Evolutionary conservation across 768 basidiomycete genomes (phyloP).

Genomic region (Leucocoprinus leucothites): DNA sequence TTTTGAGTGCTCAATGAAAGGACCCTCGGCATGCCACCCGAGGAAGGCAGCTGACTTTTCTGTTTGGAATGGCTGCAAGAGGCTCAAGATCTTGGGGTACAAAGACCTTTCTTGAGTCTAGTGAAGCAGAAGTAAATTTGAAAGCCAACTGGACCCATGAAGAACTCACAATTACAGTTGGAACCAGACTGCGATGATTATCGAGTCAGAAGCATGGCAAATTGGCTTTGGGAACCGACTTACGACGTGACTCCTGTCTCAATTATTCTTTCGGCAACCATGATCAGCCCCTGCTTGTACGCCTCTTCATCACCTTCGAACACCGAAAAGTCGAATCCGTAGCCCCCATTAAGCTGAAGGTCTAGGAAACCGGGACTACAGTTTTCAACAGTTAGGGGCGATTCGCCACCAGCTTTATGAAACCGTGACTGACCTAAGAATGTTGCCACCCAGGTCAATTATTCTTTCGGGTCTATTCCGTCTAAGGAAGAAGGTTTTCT

Average conservation of each 20-base stretch:
- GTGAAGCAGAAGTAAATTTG: background rate
- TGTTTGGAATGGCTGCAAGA: slow-evolving; percentile 67
- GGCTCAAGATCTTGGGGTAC: slow-evolving; percentile 65
- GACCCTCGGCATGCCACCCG: slow-evolving; percentile 92
- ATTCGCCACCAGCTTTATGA: background rate
- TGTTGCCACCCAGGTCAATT: slow-evolving; percentile 73
- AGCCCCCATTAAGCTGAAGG: slow-evolving; percentile 88
- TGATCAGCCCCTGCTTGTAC: slow-evolving; percentile 66
- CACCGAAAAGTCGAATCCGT: slow-evolving; percentile 84
- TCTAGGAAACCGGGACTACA: slow-evolving; percentile 81
- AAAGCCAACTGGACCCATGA: background rate
- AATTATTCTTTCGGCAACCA: slow-evolving; percentile 71
- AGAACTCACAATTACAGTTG: slow-evolving; percentile 65
- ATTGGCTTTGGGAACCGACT: slow-evolving; percentile 23
- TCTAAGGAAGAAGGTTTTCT: slow-evolving; percentile 67
- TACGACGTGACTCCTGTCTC: slow-evolving; percentile 90
- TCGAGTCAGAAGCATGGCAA: slow-evolving; percentile 14
- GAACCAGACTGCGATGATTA: slow-evolving; percentile 43
- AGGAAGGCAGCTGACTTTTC: slow-evolving; percentile 67
- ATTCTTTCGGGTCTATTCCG: slow-evolving; percentile 58
- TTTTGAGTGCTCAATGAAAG: slow-evolving; percentile 80
- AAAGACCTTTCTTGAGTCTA: slow-evolving; percentile 78
- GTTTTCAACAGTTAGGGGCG: background rate
- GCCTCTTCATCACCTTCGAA: slow-evolving; percentile 67
- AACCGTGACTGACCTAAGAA: slow-evolving; percentile 53